These are phyloP conservation scores for Arthrocladium fulminans DNA, from an alignment of 2,329 filamentous ascomycete species.

Conservation along the genomic window DNA sequence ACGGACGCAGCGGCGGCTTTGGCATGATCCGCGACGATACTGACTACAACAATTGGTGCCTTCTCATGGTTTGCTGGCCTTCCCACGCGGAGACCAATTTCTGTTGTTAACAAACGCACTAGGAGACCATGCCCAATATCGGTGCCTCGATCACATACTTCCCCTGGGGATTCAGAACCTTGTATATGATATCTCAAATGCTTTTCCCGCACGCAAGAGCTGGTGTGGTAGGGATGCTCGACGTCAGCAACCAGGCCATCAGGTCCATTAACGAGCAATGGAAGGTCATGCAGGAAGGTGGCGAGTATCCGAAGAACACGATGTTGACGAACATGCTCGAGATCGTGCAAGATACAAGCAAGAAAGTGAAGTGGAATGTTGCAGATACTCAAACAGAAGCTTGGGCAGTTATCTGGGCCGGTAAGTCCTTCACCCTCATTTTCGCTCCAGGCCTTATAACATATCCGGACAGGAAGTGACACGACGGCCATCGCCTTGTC, in stretches of 20 bases:
- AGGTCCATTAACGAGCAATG: neutral
- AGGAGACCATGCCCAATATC: neutral
- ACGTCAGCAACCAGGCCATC: neutral
- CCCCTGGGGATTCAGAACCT: neutral
- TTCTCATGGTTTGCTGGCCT: constrained; percentile 13
- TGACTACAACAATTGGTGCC: constrained; percentile 19
- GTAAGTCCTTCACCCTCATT: constrained; percentile 6
- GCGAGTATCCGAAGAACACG: constrained; percentile 1
- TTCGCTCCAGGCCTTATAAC: neutral
- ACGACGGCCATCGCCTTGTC: constrained; percentile 29
- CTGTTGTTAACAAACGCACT: neutral
- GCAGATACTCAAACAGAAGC: constrained; percentile 16
- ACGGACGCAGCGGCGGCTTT: constrained; percentile 16
- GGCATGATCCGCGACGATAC: constrained; percentile 18
- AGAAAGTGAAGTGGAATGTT: constrained; percentile 13
- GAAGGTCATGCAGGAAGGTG: neutral
- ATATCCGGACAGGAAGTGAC: constrained; percentile 11
- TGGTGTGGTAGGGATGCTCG: neutral
- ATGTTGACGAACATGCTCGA: constrained; percentile 17
- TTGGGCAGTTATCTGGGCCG: constrained; percentile 8
- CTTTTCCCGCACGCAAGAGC: neutral
- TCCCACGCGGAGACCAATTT: too few relatives aligned
- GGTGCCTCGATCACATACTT: neutral
- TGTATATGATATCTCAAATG: neutral
- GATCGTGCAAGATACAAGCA: constrained; percentile 13